Conservation (phyloP, 371 early-diverging fungal genomes). For the Mucor racemosus region DNA sequence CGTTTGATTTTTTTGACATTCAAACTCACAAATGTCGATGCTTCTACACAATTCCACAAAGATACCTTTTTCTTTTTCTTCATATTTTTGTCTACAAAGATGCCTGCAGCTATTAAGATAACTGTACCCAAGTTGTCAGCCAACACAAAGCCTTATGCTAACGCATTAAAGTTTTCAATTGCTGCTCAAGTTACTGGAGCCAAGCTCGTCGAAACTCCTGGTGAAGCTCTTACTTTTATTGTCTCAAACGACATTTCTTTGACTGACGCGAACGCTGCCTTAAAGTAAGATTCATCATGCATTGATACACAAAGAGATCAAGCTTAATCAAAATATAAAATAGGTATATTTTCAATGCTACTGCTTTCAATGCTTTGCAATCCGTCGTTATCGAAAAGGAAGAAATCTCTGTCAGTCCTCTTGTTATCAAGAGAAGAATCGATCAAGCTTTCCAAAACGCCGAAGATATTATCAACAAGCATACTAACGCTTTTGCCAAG, state of each 20-base stretch:
- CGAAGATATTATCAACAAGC: constrained; percentile 27
- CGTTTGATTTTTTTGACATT: constrained; percentile 5
- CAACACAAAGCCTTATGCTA: constrained; percentile 41
- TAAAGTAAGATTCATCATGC: constrained; percentile 33
- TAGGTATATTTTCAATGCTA: constrained; percentile 40
- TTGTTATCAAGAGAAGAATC: constrained; percentile 43
- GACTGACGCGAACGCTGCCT: constrained; percentile 48
- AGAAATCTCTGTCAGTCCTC: constrained; percentile 31
- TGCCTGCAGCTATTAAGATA: constrained; percentile 34
- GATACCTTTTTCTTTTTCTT: constrained; percentile 10
- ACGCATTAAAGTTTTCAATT: constrained; percentile 42
- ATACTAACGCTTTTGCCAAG: constrained; percentile 36
- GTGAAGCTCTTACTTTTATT: constrained; percentile 35
- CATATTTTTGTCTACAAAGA: constrained; percentile 14
- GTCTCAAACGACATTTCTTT: constrained; percentile 25
- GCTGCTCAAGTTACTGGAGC: constrained; percentile 39
- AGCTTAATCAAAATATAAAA: neutral
- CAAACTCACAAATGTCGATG: constrained; percentile 5
- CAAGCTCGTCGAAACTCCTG: constrained; percentile 32
- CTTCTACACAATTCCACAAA: constrained; percentile 2
- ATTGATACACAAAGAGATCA: neutral
- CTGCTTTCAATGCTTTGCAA: constrained; percentile 35
- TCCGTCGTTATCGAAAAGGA: constrained; percentile 47
- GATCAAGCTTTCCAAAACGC: constrained; percentile 37
- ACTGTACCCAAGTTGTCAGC: constrained; percentile 44